Evolutionary conservation across 805 yeast genomes (phyloP), one percentile per base, ranked within the genome.

Genomic region (Pichia ethanolica): DNA sequence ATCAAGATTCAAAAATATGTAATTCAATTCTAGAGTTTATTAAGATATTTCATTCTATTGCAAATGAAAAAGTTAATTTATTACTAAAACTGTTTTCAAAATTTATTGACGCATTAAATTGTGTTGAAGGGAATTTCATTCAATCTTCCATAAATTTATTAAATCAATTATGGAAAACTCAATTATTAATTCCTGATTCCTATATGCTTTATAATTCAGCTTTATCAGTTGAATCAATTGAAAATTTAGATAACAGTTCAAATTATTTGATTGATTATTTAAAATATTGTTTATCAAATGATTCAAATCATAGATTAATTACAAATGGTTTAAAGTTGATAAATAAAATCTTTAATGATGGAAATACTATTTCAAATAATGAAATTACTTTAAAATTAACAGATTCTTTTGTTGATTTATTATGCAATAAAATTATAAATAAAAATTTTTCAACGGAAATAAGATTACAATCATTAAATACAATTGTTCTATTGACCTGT

Each of bases 161-260:
- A 2, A 44, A 53, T 26, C 47, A 47, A 11, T 13, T 60, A 33
- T 54, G 62, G 35, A 59, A 62, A 12, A 42, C 49, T 13, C 38
- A 56, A 13, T 14, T 44, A 5, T 56, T 62, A 20, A 65, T 63
- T 12, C 52, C 66, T 32, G 73, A 68, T 20, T 51, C 66, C 27
- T 51, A 70, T 43, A 69, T 58, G 47, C 69, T 73, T 45, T 72
- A 71, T 48, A 59, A 68, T 3, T 56, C 67, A 1, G 1, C 50
- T 72, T n/a, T 45, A 53, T 6, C 59, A 61, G 20, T 20, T 10
- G 70, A 68, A 49, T 54, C 64, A 5, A 46, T 72, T 35, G 47
- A 58, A 27, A 59, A 53, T 39, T 62, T 72, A 47, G 72, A 67
- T 1, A 35, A 56, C 9, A 42, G 65, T 36, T 52, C 66, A 12